phyloP scores from a whole-genome alignment of 2,329 filamentous ascomycete genomes.

The Aureobasidium zeae region DNA sequence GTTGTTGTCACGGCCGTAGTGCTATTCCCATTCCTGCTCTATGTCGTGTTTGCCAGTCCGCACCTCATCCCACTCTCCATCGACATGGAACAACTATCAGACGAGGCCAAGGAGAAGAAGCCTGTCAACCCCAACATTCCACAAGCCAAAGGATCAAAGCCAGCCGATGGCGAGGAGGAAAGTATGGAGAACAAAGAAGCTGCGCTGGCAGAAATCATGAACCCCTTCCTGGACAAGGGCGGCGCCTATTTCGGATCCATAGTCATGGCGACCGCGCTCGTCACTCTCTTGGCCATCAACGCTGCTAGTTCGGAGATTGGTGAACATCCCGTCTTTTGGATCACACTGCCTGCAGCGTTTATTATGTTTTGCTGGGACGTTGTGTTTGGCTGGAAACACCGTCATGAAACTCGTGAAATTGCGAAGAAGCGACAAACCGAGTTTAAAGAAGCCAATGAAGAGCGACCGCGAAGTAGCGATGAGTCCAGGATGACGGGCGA shows the following conservation, averaged over 20 bases:
- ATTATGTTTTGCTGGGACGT: conserved; percentile 63
- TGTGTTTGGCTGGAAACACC: conserved; percentile 52
- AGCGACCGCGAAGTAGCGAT: not conserved
- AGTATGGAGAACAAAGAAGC: conserved; percentile 46
- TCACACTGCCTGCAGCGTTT: conserved; percentile 59
- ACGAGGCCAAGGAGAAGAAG: conserved; percentile 44
- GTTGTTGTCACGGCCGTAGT: conserved; percentile 58
- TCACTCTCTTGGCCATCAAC: conserved; percentile 58
- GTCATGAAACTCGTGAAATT: conserved; percentile 54
- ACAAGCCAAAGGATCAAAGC: conserved; percentile 46
- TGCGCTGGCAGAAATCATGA: conserved; percentile 64
- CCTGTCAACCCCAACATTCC: conserved; percentile 68
- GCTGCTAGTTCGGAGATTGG: conserved; percentile 45
- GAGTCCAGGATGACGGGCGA: not conserved
- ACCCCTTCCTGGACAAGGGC: conserved; percentile 60
- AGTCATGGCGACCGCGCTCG: conserved; percentile 58
- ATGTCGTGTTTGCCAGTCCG: conserved; percentile 57
- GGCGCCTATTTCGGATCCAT: conserved; percentile 55
- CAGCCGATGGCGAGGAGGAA: conserved; percentile 42
- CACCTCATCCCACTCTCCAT: conserved; percentile 56
- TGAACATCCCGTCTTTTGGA: conserved; percentile 54
- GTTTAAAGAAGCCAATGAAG: conserved; percentile 25
- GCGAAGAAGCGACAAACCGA: conserved; percentile 41
- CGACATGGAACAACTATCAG: conserved; percentile 57
- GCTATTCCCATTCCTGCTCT: conserved; percentile 60